Percentiles rank a stretch among this genome's conserved stretches.
Evolutionary conservation across 1,139 yeast species (phyloP).

Genomic region (Magnusiomyces suaveolens): DNA sequence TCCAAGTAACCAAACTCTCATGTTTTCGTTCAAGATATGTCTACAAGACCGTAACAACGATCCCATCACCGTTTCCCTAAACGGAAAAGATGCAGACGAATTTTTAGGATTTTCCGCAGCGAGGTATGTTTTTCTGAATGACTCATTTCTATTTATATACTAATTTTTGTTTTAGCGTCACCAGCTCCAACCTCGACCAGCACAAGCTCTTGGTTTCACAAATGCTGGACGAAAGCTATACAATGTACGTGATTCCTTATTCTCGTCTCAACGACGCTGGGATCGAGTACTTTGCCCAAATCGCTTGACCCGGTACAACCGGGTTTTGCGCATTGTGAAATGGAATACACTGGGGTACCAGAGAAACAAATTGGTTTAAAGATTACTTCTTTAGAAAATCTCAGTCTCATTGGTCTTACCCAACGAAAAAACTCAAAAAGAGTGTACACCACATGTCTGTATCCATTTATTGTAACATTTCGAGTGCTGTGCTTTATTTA

Average conservation of each 20-base stretch:
- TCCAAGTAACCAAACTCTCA: background rate
- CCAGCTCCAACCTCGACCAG: background rate
- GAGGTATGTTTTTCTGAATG: background rate
- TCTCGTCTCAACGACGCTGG: conserved; percentile 29
- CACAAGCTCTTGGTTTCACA: background rate
- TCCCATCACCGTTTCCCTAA: background rate
- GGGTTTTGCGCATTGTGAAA: too few species aligned
- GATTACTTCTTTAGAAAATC: too few species aligned
- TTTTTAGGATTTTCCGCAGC: background rate
- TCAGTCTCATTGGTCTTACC: too few species aligned
- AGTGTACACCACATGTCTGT: too few species aligned
- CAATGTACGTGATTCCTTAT: conserved; percentile 38
- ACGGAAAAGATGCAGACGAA: background rate
- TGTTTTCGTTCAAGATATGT: background rate
- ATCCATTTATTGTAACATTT: too few species aligned
- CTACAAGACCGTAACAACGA: background rate
- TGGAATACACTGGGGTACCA: too few species aligned
- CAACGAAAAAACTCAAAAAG: too few species aligned
- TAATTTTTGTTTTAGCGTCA: background rate
- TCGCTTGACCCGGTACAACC: background rate
- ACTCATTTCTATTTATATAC: background rate
- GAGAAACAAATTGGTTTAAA: too few species aligned
- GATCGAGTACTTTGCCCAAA: conserved; percentile 8
- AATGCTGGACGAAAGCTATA: conserved; percentile 35
- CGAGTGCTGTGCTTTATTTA: too few species aligned